phyloP scores from a whole-genome alignment of 345 rosid species.

The Carallia pectinifolia region DNA sequence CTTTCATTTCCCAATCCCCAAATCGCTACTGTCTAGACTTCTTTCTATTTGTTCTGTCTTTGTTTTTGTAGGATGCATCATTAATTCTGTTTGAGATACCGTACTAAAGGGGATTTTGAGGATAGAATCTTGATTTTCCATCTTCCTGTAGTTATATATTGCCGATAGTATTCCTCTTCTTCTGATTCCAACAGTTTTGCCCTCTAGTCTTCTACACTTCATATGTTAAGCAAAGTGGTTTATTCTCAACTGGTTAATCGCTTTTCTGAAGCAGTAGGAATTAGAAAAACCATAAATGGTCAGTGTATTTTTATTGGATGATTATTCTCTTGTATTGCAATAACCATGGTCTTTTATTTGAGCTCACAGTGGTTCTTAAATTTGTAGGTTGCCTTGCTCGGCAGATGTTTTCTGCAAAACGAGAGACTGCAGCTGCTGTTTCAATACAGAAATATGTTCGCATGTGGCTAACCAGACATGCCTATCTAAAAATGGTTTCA shows the following conservation, averaged over 20 bases:
- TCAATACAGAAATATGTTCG: slow-evolving; percentile 66
- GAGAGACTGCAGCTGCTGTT: slow-evolving; percentile 67
- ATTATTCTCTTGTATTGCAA: neutral
- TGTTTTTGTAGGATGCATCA: no score
- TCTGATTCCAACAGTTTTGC: neutral
- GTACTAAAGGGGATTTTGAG: no score
- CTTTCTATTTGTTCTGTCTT: no score
- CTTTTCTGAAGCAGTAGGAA: no score
- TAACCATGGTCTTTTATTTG: slow-evolving; percentile 21
- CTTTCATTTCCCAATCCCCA: no score
- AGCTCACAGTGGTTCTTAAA: slow-evolving; percentile 23
- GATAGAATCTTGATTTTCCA: neutral
- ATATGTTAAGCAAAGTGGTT: no score
- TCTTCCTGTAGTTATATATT: neutral
- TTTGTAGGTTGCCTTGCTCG: slow-evolving; percentile 77
- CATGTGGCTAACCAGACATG: slow-evolving; percentile 51
- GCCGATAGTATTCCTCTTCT: neutral
- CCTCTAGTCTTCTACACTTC: no score
- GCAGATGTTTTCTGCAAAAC: slow-evolving; percentile 51
- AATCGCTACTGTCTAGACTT: no score
- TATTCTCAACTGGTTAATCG: no score
- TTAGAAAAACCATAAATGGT: neutral
- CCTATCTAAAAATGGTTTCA: slow-evolving; percentile 46
- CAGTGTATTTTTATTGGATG: neutral
- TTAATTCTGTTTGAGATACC: no score